A percentile compares a stretch with the other conserved stretches of the same genome.
Evolutionary conservation across 2,329 filamentous ascomycete genomes (phyloP).

Genomic region (Colletotrichum sp.): DNA sequence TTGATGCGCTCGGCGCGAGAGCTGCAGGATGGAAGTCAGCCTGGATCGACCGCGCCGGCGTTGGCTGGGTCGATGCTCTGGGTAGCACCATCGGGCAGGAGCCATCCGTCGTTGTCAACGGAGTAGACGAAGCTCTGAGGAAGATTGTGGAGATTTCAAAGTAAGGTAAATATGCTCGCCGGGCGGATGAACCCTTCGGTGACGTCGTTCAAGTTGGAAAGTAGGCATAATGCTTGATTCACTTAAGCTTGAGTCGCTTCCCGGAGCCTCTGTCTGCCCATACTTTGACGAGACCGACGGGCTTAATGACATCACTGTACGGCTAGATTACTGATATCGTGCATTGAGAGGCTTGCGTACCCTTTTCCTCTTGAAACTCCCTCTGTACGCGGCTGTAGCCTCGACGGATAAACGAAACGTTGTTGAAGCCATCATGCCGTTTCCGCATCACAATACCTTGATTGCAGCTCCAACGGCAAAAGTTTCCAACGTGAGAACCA

Average conservation of each 20-base stretch:
- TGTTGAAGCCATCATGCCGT: background rate
- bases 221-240: background rate
- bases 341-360: background rate
- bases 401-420: background rate
- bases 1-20: conserved; percentile 72
- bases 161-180: background rate
- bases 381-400: background rate
- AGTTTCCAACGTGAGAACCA: background rate
- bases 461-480: background rate
- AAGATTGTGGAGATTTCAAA: conserved; percentile 27
- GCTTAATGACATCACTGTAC: background rate
- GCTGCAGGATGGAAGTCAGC: conserved; percentile 65
- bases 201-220: background rate
- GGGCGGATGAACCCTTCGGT: background rate
- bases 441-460: background rate
- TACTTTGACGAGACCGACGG: background rate
- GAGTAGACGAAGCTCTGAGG: conserved; percentile 62
- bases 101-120: conserved; percentile 59
- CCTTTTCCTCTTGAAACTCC: background rate
- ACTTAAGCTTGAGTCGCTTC: background rate
- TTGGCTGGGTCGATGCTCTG: conserved; percentile 70
- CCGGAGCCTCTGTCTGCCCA: background rate
- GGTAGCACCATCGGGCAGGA: conserved; percentile 46
- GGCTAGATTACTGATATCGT: background rate
- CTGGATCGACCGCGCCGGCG: conserved; percentile 69